These are phyloP conservation scores for Elaeis oleifera DNA, from an alignment of 202 grass and related monocot genomes.

Conservation along the genomic window DNA sequence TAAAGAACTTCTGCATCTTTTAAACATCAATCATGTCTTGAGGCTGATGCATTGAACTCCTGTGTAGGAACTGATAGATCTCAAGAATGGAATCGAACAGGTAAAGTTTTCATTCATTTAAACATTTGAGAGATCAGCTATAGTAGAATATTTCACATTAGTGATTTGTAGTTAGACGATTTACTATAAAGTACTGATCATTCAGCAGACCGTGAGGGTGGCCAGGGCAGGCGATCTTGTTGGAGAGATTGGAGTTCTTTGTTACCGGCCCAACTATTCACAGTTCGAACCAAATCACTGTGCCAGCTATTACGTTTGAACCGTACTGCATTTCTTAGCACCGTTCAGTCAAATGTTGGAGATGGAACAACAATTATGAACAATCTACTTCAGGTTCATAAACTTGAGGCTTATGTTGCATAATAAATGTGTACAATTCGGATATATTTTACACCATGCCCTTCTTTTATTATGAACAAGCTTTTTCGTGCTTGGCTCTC, in stretches of 20 bases:
- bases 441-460: no score
- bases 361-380: slow-evolving; percentile 95
- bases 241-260: slow-evolving; percentile 96
- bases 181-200: slow-evolving; percentile 15
- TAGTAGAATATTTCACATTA: neutral
- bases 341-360: slow-evolving; percentile 85
- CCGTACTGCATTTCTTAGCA: slow-evolving; percentile 62
- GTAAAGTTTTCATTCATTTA: slow-evolving; percentile 33
- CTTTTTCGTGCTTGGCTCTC: neutral
- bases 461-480: no score
- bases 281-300: slow-evolving; percentile 82
- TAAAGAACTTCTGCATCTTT: neutral
- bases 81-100: slow-evolving; percentile 43
- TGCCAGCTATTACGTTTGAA: slow-evolving; percentile 86
- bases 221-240: slow-evolving; percentile 68
- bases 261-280: slow-evolving; percentile 89
- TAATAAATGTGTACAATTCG: no score
- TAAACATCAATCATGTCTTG: neutral
- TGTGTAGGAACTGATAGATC: slow-evolving; percentile 70
- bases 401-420: neutral
- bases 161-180: slow-evolving; percentile 11
- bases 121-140: neutral
- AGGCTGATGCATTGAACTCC: slow-evolving; percentile 24
- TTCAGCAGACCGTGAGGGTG: slow-evolving; percentile 39
- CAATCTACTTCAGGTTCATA: slow-evolving; percentile 72